Base-by-base conservation (phyloP, 2,329 filamentous ascomycete species). In the Chlorencoelia australis region DNA sequence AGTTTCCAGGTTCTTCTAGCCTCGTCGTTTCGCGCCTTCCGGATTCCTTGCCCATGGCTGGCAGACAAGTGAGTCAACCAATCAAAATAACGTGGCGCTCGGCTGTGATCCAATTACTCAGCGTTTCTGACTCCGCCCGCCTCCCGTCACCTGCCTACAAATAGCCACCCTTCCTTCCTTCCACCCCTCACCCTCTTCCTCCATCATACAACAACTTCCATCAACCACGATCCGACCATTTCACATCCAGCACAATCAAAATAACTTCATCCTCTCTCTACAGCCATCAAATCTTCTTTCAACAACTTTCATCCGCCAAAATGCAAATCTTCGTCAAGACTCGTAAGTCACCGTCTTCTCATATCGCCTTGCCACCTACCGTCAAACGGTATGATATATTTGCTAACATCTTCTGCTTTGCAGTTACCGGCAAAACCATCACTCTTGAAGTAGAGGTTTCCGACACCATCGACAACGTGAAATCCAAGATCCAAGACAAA, bases 301-400 rank as follows among this genome's bases (percentile, higher is more conserved):
- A 34, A 22, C 18, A 31, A 10, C 42, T 35, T 34, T 39, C 40
- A 40, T 37, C 43, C 47, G 44, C 43, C 41, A 52, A 41, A 64
- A 93, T 94, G 88, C 88, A 94, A 75, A 94, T 95, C 73, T 95
- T 94, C 66, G 88, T 94, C 57, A 94, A 94, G 80, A 94, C 87
- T 54, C 75, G 81, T 86, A 71, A 74, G 81, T 80, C n/a, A n/a
- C n/a, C n/a, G n/a, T n/a, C n/a, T n/a, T 55, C 22, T 45, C 48
- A 51, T 26, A 9, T 31, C 24, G 15, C 16, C 27, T 36, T 25
- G 21, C 56, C 53, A 25, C 33, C 16, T 32, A 25, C 33, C 28
- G 43, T n/a, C n/a, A n/a, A n/a, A n/a, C n/a, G n/a, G n/a, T n/a
- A n/a, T n/a, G n/a, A n/a, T n/a, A 47, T 80, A 80, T 61, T 79